A percentile compares a stretch with the other conserved stretches of the same genome.
Evolutionary conservation across 1,139 yeast genomes (phyloP).

Genomic region (Geotrichum aggregatum): DNA sequence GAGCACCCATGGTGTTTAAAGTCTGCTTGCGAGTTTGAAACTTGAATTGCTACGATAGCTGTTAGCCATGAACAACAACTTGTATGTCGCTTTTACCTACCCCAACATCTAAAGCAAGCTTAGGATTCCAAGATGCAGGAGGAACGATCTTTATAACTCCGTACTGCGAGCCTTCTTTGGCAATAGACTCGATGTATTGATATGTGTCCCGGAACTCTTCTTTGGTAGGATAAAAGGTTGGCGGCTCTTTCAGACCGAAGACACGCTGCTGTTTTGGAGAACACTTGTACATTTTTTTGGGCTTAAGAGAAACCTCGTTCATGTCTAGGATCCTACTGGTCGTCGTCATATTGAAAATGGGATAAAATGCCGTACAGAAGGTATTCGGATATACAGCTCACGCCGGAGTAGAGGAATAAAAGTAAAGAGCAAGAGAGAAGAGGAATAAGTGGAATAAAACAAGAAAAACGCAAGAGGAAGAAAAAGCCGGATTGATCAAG

Average conservation of each 20-base stretch:
- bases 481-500: not conserved
- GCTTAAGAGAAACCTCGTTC: slow-evolving; percentile 16
- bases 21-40: slow-evolving; percentile 56
- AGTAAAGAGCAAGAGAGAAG: not conserved
- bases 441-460: not conserved
- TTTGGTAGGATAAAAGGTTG: slow-evolving; percentile 46
- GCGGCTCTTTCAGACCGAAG: slow-evolving; percentile 41
- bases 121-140: slow-evolving; percentile 43
- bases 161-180: slow-evolving; percentile 44
- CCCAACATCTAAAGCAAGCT: slow-evolving; percentile 48
- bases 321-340: slow-evolving; percentile 15
- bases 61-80: not conserved
- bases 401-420: not conserved
- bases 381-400: not conserved
- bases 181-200: slow-evolving; percentile 33
- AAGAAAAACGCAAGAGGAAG: not conserved
- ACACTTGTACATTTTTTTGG: slow-evolving; percentile 8
- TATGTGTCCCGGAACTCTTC: slow-evolving; percentile 48
- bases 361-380: not conserved
- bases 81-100: slow-evolving; percentile 27
- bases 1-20: slow-evolving; percentile 44
- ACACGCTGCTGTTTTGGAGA: slow-evolving; percentile 21
- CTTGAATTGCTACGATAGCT: slow-evolving; percentile 32
- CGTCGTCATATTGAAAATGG: not conserved
- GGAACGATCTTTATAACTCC: slow-evolving; percentile 74